These are phyloP conservation scores for Digitaria exilis DNA, from an alignment of 202 grass and related monocot genomes.

Conservation along the genomic window DNA sequence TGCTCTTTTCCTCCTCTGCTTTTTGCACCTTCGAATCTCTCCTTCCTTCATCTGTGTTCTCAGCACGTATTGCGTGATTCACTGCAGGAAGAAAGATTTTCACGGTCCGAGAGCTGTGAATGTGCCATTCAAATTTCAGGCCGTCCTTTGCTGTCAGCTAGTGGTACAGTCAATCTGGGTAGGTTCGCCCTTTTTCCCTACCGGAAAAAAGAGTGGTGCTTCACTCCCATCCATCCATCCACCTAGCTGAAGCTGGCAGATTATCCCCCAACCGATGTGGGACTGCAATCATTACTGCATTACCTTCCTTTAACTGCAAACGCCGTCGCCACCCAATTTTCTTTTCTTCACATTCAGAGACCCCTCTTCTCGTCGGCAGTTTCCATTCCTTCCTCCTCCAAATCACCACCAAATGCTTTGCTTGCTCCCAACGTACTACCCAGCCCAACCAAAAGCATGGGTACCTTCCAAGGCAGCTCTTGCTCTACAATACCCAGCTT, in stretches of 20 bases:
- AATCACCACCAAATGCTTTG: not conserved
- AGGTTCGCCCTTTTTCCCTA: slow-evolving; percentile 12
- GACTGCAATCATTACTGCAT: slow-evolving; percentile 29
- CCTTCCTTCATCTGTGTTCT: not conserved
- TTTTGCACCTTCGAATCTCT: not conserved
- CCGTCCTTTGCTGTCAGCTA: not conserved
- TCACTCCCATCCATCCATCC: too few species aligned
- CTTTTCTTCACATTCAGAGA: not conserved
- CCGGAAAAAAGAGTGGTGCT: not conserved
- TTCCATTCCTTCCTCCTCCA: not conserved
- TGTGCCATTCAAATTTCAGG: not conserved
- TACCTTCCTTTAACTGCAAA: slow-evolving; percentile 17
- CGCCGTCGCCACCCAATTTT: not conserved
- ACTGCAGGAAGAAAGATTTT: not conserved
- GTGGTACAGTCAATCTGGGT: not conserved
- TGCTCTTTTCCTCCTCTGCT: not conserved
- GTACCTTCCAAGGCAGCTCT: slow-evolving; percentile 18
- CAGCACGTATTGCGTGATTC: too few species aligned
- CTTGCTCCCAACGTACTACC: not conserved
- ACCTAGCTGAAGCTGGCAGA: not conserved
- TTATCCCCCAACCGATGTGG: slow-evolving; percentile 15
- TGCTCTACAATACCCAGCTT: too few species aligned
- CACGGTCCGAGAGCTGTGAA: not conserved
- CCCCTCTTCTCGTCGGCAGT: not conserved
- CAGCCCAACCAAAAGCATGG: not conserved